Percentiles rank a stretch among this genome's conserved stretches.
These are phyloP conservation scores for Somion occarium DNA, from an alignment of 1,284 basidiomycete genomes.

Conservation along the genomic window DNA sequence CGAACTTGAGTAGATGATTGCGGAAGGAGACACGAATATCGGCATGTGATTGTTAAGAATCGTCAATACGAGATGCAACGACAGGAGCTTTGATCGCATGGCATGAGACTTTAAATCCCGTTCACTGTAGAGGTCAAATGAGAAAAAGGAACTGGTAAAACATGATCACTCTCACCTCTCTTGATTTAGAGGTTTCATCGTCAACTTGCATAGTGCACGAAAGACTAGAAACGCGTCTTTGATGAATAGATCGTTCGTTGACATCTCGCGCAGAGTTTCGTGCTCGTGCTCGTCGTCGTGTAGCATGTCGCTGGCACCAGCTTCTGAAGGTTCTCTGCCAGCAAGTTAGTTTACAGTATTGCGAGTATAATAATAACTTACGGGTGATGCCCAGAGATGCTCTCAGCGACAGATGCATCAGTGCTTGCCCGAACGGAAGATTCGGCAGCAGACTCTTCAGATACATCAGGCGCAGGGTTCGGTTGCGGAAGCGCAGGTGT, in stretches of 20 bases:
- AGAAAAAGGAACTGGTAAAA: background rate
- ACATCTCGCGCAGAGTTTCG: slow-evolving; percentile 29
- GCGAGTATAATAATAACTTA: background rate
- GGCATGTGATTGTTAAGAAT: slow-evolving; percentile 89
- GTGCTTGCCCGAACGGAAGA: background rate
- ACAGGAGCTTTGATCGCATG: slow-evolving; percentile 93
- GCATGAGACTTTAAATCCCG: slow-evolving; percentile 91
- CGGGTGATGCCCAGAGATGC: background rate
- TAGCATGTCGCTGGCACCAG: slow-evolving; percentile 16
- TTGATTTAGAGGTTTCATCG: slow-evolving; percentile 93
- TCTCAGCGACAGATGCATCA: background rate
- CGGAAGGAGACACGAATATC: slow-evolving; percentile 79
- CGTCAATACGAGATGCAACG: slow-evolving; percentile 90
- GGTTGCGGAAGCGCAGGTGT: background rate
- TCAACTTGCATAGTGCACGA: slow-evolving; percentile 91
- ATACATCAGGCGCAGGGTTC: background rate
- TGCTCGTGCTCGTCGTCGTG: slow-evolving; percentile 21
- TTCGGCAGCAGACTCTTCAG: background rate
- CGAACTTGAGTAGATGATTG: slow-evolving; percentile 86
- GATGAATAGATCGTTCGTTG: slow-evolving; percentile 80
- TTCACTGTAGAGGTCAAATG: slow-evolving; percentile 50
- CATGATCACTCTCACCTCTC: slow-evolving; percentile 64
- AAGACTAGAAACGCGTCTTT: slow-evolving; percentile 98
- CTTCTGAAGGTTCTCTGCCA: slow-evolving; percentile 21
- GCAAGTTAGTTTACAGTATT: background rate